Conservation (phyloP, 164 flowering plant species). For the Macadamia integrifolia region DNA sequence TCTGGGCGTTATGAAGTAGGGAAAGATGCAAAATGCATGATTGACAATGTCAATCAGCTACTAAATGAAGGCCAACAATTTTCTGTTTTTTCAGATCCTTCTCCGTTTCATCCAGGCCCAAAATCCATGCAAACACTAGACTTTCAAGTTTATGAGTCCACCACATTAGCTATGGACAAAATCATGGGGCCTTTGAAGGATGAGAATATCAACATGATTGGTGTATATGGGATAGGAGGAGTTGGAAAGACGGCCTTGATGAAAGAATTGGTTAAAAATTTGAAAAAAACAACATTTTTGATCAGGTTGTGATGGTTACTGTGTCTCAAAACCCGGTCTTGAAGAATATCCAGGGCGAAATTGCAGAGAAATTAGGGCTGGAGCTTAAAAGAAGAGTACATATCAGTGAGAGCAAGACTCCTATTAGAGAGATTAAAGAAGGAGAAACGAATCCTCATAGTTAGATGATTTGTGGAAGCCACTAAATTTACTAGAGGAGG, state of each 20-base stretch:
- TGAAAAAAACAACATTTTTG: slow-evolving; percentile 3
- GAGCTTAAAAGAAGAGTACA: background rate
- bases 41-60: background rate
- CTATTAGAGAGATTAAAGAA: slow-evolving; percentile 6
- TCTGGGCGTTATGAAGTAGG: background rate
- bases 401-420: slow-evolving; percentile 2
- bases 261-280: background rate
- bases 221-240: slow-evolving; percentile 26
- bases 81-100: background rate
- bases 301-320: slow-evolving; percentile 14
- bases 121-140: background rate
- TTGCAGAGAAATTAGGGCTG: slow-evolving; percentile 15
- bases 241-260: slow-evolving; percentile 23
- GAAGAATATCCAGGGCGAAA: slow-evolving; percentile 8
- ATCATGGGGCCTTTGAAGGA: slow-evolving; percentile 17
- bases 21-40: background rate
- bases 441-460: slow-evolving; percentile 15
- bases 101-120: background rate
- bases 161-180: background rate
- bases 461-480: slow-evolving; percentile 36
- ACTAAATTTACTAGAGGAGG: slow-evolving; percentile 11
- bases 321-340: slow-evolving; percentile 14
- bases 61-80: background rate
- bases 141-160: slow-evolving; percentile 10
- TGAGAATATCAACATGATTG: slow-evolving; percentile 1